Evolutionary conservation across 371 early-diverging fungal genomes (phyloP).

Genomic region (Rhizomucor miehei): DNA sequence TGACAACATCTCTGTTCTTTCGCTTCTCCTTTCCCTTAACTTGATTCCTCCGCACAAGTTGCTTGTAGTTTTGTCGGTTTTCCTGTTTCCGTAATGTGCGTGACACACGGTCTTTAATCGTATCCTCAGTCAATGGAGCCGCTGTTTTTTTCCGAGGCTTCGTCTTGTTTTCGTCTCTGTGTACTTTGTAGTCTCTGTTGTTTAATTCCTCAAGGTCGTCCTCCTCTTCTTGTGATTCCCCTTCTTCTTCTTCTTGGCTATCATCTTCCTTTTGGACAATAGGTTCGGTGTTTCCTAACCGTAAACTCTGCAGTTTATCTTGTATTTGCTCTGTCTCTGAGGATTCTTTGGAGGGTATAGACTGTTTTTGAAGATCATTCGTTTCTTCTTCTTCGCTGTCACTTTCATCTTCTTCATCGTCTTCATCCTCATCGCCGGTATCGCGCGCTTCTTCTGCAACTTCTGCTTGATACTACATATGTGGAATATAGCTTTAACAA

Average conservation of each 20-base stretch:
- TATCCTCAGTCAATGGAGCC: slow-evolving; percentile 42
- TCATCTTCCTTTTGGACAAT: slow-evolving; percentile 30
- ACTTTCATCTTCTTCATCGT: slow-evolving; percentile 31
- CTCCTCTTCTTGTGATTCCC: slow-evolving; percentile 23
- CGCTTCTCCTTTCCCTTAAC: slow-evolving; percentile 60
- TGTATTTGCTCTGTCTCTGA: background rate
- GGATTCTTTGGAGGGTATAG: slow-evolving; percentile 10
- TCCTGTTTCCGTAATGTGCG: slow-evolving; percentile 38
- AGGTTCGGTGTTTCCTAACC: slow-evolving; percentile 40
- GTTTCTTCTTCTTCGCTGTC: slow-evolving; percentile 31
- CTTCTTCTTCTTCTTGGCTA: slow-evolving; percentile 23
- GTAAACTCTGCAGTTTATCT: slow-evolving; percentile 25
- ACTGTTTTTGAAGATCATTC: slow-evolving; percentile 17
- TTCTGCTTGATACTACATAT: slow-evolving; percentile 45
- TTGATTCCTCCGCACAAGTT: slow-evolving; percentile 43
- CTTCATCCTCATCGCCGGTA: slow-evolving; percentile 13
- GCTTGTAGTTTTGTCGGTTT: slow-evolving; percentile 27
- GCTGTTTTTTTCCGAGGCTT: slow-evolving; percentile 24
- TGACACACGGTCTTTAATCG: slow-evolving; percentile 60
- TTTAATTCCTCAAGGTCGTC: slow-evolving; percentile 33
- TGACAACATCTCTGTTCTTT: slow-evolving; percentile 34
- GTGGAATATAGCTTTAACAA: background rate
- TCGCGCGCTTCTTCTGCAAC: slow-evolving; percentile 23
- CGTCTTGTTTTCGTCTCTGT: slow-evolving; percentile 40
- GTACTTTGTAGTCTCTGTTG: slow-evolving; percentile 58